Evolutionary conservation across 768 basidiomycete genomes (phyloP).

Genomic region (Rubroboletus satanas): DNA sequence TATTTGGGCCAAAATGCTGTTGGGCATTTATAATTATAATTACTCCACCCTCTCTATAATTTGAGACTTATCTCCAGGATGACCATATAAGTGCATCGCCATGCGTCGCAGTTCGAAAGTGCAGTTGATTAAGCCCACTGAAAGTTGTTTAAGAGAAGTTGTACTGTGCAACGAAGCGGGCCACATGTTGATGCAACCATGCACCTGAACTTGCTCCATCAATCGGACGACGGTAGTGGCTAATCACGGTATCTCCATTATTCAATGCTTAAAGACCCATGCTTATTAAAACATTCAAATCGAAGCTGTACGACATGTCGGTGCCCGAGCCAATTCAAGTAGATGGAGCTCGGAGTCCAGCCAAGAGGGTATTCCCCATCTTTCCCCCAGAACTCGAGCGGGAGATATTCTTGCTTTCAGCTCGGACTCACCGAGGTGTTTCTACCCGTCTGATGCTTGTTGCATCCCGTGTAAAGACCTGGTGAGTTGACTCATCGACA

Average conservation of each 20-base stretch:
- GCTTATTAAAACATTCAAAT: no score
- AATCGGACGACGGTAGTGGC: background rate
- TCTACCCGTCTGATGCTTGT: conserved; percentile 15
- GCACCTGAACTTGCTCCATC: no score
- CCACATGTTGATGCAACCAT: no score
- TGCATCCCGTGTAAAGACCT: conserved; percentile 13
- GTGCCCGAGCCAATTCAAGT: background rate
- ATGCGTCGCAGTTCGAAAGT: no score
- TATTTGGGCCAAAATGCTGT: no score
- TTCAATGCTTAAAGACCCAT: background rate
- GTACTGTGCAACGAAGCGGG: no score
- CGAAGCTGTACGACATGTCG: background rate
- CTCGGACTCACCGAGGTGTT: conserved; percentile 6
- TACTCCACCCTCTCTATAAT: no score
- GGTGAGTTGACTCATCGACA: conserved; percentile 4
- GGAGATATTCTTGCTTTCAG: conserved; percentile 16
- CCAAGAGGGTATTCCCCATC: background rate
- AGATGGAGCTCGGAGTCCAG: background rate
- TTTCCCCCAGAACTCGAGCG: conserved; percentile 21
- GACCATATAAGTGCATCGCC: no score
- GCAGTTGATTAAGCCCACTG: no score
- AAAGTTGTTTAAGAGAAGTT: no score
- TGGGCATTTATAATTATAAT: no score
- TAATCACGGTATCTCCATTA: background rate
- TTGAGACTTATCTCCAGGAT: no score